A percentile compares a stretch with the other conserved stretches of the same genome.
phyloP scores from a whole-genome alignment of 306 rosid genomes.

The Fragaria vesca region DNA sequence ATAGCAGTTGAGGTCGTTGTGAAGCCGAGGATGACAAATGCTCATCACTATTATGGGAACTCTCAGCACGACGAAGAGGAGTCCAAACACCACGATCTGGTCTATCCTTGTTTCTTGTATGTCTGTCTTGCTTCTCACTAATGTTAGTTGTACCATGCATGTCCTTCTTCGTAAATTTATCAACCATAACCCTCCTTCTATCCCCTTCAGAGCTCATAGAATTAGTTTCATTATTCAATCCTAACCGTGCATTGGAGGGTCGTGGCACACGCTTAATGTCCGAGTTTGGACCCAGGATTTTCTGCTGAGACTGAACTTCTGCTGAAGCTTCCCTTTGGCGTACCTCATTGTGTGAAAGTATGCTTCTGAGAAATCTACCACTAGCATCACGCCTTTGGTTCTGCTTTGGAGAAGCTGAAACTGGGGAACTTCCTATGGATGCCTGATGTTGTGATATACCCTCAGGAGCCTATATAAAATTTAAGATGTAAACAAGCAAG shows the following conservation, averaged over 20 bases:
- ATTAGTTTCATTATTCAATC: constrained; percentile 48
- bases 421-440: constrained; percentile 45
- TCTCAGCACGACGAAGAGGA: constrained; percentile 81
- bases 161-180: constrained; percentile 57
- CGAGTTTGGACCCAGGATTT: constrained; percentile 56
- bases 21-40: constrained; percentile 37
- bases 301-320: constrained; percentile 51
- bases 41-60: constrained; percentile 54
- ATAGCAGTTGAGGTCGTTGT: constrained; percentile 40
- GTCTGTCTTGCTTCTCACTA: constrained; percentile 74
- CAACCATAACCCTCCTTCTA: constrained; percentile 49
- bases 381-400: constrained; percentile 71
- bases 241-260: constrained; percentile 42
- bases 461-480: constrained; percentile 38
- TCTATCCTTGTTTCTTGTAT: constrained; percentile 87
- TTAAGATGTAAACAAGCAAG: not conserved
- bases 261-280: constrained; percentile 66
- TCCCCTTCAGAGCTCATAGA: constrained; percentile 58
- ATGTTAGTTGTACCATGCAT: constrained; percentile 44
- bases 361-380: constrained; percentile 75
- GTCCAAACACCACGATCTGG: constrained; percentile 99
- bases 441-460: constrained; percentile 45
- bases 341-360: constrained; percentile 66
- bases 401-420: constrained; percentile 55
- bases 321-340: constrained; percentile 56